These are phyloP conservation scores for Trichoderma aggressivum DNA, from an alignment of 2,329 filamentous ascomycete species.

Conservation along the genomic window DNA sequence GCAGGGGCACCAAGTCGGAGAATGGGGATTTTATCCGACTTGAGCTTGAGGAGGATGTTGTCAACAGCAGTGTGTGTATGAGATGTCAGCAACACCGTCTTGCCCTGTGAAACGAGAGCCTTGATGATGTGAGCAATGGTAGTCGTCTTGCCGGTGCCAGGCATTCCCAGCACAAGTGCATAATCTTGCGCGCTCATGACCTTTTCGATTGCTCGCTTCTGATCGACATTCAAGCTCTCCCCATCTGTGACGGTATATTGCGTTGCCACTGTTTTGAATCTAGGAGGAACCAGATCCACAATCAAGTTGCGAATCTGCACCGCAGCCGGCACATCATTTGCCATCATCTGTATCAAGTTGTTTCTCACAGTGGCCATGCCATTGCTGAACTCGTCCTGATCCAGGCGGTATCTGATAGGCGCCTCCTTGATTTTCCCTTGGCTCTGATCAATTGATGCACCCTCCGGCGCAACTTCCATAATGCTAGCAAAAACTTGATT, in stretches of 20 bases:
- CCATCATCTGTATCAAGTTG: conserved; percentile 91
- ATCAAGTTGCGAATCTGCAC: conserved; percentile 73
- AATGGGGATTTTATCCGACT: conserved; percentile 70
- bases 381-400: conserved; percentile 98
- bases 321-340: conserved; percentile 67
- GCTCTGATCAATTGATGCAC: conserved; percentile 48
- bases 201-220: conserved; percentile 81
- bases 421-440: conserved; percentile 50
- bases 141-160: conserved; percentile 95
- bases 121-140: conserved; percentile 97
- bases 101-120: conserved; percentile 80
- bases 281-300: conserved; percentile 70
- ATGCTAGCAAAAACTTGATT: conserved; percentile 90
- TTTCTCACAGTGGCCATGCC: conserved; percentile 94
- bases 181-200: conserved; percentile 96
- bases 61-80: conserved; percentile 98
- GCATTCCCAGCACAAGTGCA: conserved; percentile 96
- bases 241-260: conserved; percentile 61
- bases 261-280: conserved; percentile 65
- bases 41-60: conserved; percentile 93
- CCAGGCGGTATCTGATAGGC: conserved; percentile 73
- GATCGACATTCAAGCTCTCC: conserved; percentile 78
- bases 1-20: conserved; percentile 80
- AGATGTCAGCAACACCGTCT: conserved; percentile 88
- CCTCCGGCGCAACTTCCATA: conserved; percentile 71